Percentiles rank a stretch among this genome's conserved stretches.
Evolutionary conservation across 495 filamentous ascomycete genomes (phyloP).

Genomic region (Aspergillus avenaceus): DNA sequence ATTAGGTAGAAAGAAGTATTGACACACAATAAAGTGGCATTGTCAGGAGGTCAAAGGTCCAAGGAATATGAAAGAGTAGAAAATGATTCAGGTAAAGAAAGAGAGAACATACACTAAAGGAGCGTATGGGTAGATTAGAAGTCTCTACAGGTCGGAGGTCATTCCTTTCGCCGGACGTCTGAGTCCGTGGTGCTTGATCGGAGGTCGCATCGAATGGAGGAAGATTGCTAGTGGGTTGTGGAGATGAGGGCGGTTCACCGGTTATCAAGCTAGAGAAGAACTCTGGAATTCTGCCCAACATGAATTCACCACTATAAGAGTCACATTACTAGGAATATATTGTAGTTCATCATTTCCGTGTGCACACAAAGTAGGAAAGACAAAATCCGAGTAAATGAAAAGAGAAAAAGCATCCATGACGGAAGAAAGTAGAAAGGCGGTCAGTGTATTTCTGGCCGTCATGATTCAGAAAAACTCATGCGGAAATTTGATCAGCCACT

Average conservation of each 20-base stretch:
- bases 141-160: conserved; percentile 8
- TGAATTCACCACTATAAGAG: conserved; percentile 10
- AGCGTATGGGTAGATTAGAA: background rate
- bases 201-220: conserved; percentile 19
- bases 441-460: conserved; percentile 17
- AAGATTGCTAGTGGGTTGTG: conserved; percentile 2
- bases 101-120: conserved; percentile 1
- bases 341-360: conserved; percentile 4
- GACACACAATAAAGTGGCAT: background rate
- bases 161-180: conserved; percentile 20
- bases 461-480: background rate
- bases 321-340: conserved; percentile 6
- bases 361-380: background rate
- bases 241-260: background rate
- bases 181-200: conserved; percentile 13
- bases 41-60: background rate
- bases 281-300: conserved; percentile 10
- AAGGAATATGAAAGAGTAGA: background rate
- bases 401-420: conserved; percentile 17
- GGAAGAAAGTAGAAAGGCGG: conserved; percentile 26
- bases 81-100: background rate
- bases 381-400: background rate
- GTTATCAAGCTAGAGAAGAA: conserved; percentile 6
- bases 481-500: background rate
- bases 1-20: conserved; percentile 4